Evolutionary conservation across 805 yeast species (phyloP), one percentile per base, ranked within the genome.

Genomic region (Grigorovia transvaalensis): DNA sequence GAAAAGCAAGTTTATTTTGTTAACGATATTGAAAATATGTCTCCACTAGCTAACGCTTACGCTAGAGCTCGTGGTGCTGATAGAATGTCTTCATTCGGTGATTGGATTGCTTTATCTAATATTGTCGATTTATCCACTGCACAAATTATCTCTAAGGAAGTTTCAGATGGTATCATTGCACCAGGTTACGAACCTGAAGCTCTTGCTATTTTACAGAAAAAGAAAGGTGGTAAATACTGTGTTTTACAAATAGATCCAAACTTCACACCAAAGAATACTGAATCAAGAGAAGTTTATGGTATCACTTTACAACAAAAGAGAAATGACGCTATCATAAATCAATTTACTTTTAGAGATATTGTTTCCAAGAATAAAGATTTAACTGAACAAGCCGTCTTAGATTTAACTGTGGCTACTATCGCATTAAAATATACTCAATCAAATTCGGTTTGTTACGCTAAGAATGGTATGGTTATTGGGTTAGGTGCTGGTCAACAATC

Each of bases 51-150:
- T 58, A 84, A 84, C 66, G 99, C 99, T 54, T 91, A 91, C 66
- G 98, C 98, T 40, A 86, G 98, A 75, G 99, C 99, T 52, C 85
- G 99, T 73, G 99, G 99, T 71, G 98, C 99, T 60, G 99, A 91
- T 74, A 84, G 99, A 80, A 91, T 91, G 99, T 89, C 97, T 8
- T 86, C 96, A 12, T 91, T 91, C 69, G 99, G 99, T 69, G 99
- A 91, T 74, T 91, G 90, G 79, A 91, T 91, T 64, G 99, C 98
- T 50, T 77, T 91, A 58, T 88, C 96, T 57, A 90, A 90, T 78
- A 87, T 85, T 71, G 99, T 91, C 59, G 99, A 91, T 71, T 75
- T 85, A 52, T 89, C 96, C 69, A 91, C 99, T 55, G 99, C 98
- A 51, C 85, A 87, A 72, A 91, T 93, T 73, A 91, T 91, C 70